Base-by-base conservation (phyloP, 495 filamentous ascomycete genomes). In the Hypoxylon cercidicola region DNA sequence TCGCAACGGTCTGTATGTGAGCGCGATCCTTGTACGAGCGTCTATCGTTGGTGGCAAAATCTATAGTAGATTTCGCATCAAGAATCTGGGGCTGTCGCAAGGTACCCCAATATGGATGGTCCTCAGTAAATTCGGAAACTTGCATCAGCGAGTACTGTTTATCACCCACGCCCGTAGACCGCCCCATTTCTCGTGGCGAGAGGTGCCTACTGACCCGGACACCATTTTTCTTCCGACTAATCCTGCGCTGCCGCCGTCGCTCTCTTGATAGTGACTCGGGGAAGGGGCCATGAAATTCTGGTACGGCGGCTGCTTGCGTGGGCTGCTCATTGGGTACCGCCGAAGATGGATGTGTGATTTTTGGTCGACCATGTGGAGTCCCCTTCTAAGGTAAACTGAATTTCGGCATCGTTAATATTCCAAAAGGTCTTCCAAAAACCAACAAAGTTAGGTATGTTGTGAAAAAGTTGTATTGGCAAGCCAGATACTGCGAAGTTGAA, bases 341-440 rank as follows among this genome's bases (percentile, higher is more conserved):
- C 50, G 58, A 66, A 50, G 66, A 64, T 53, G 70, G 63, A 51
- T 71, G 60, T 60, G 66, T 75, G 64, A 77, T 72, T 55, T 71
- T 74, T 19, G 79, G 78, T 60, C 75, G 76, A 72, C 57, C 70
- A 73, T 76, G 72, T 71, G 75, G 75, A 75, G 75, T 78, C 68
- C 78, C 77, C 63, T 79, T 79, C 78, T 81, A 84, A 76, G 78
- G 72, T 70, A 81, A 78, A 74, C 74, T 77, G 73, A 77, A 72
- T 71, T 74, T 70, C 72, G 74, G 70, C 80, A 82, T 82, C 69
- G 71, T 78, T 69, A 67, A 16, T 75, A 75, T 74, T 75, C 73
- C 73, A 76, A 79, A 73, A 41, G 32, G 45, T 25, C 37, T 52
- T 34, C 65, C 62, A 71, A 71, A 65, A 63, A 70, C 39, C 39